A percentile compares a stretch with the other conserved stretches of the same genome.
Conservation (phyloP, 768 basidiomycete species). For the Rhodotorula diobovata region DNA sequence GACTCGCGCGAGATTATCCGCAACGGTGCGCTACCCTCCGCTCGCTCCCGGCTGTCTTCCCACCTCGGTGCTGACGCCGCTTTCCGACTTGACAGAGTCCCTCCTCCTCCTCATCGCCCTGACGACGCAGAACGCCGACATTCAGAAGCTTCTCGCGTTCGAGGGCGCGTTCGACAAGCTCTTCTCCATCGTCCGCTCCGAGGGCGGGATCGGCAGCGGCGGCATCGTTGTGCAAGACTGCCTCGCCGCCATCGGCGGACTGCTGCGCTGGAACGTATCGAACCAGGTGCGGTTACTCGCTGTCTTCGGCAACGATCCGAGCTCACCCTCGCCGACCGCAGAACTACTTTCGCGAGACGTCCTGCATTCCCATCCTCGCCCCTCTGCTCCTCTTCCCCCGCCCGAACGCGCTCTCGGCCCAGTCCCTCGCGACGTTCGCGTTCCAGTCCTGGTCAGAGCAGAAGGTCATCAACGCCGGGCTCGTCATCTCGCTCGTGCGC, state of each 20-base stretch:
- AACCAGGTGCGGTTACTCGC: slow-evolving; percentile 65
- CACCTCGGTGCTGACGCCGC: slow-evolving; percentile 36
- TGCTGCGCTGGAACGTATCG: slow-evolving; percentile 85
- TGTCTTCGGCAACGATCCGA: not conserved
- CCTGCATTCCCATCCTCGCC: slow-evolving; percentile 59
- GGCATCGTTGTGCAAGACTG: slow-evolving; percentile 79
- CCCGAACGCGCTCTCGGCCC: slow-evolving; percentile 66
- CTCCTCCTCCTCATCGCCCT: slow-evolving; percentile 75
- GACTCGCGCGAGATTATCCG: slow-evolving; percentile 84
- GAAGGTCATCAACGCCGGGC: slow-evolving; percentile 71
- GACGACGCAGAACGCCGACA: slow-evolving; percentile 75
- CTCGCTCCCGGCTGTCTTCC: slow-evolving; percentile 7
- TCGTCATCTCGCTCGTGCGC: slow-evolving; percentile 78
- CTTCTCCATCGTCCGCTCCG: slow-evolving; percentile 76
- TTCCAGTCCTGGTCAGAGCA: slow-evolving; percentile 94
- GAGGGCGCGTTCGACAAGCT: slow-evolving; percentile 95
- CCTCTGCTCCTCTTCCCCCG: slow-evolving; percentile 56
- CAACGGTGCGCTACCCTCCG: slow-evolving; percentile 60
- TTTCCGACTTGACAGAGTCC: slow-evolving; percentile 59
- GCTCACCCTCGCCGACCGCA: slow-evolving; percentile 45
- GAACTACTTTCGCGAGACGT: slow-evolving; percentile 94
- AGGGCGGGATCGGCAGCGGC: slow-evolving; percentile 81
- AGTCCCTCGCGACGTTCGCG: slow-evolving; percentile 73
- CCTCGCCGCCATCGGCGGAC: slow-evolving; percentile 74
- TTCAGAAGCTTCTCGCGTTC: slow-evolving; percentile 94